Percentiles rank a stretch among this genome's conserved stretches.
These are phyloP conservation scores for Typha latifolia DNA, from an alignment of 176 grass and related monocot genomes.

Conservation along the genomic window DNA sequence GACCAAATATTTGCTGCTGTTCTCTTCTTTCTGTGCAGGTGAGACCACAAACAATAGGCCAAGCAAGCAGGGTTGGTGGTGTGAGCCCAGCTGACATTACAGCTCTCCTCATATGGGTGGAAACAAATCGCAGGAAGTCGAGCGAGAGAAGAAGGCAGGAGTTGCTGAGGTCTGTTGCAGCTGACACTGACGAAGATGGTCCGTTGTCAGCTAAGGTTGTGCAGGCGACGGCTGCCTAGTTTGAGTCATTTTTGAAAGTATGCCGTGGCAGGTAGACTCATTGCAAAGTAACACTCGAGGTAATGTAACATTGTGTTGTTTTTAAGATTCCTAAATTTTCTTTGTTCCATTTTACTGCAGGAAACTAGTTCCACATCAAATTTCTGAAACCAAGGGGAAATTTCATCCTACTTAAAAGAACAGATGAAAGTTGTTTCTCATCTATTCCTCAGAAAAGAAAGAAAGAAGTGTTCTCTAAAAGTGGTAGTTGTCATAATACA, in stretches of 20 bases:
- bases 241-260: background rate
- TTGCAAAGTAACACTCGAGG: no score
- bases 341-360: no score
- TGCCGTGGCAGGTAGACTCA: no score
- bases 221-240: conserved; percentile 26
- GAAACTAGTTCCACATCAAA: no score
- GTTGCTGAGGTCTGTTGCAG: conserved; percentile 24
- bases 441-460: no score
- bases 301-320: no score
- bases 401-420: no score
- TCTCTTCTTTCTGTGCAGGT: conserved; percentile 29
- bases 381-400: no score
- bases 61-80: conserved; percentile 79
- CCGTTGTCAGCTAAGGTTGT: conserved; percentile 24
- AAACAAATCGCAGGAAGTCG: conserved; percentile 60
- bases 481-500: no score
- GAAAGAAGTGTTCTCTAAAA: no score
- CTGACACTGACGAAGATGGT: conserved; percentile 24
- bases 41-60: conserved; percentile 73
- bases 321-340: no score
- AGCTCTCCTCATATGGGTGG: conserved; percentile 76
- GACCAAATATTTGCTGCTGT: background rate
- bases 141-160: conserved; percentile 40
- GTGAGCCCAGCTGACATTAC: conserved; percentile 92
- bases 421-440: no score